phyloP scores from a whole-genome alignment of 2,329 filamentous ascomycete species.

The Leptographium flavum region DNA sequence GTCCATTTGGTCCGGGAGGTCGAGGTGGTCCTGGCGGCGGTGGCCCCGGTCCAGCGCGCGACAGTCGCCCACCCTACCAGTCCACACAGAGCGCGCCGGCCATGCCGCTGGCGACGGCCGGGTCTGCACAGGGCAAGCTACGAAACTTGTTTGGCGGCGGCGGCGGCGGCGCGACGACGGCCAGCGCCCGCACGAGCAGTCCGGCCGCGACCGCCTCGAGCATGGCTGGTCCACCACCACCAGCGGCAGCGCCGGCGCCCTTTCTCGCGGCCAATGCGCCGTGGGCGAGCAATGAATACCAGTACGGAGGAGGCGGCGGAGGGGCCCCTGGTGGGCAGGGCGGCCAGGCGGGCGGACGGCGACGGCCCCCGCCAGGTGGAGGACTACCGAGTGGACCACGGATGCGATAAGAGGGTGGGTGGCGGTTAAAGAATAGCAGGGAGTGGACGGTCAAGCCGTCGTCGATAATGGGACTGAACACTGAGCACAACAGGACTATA shows the following conservation, averaged over 20 bases:
- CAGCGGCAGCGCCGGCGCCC: constrained; percentile 19
- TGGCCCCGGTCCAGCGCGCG: too few relatives aligned
- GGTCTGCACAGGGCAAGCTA: constrained; percentile 65
- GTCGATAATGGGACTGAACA: too few relatives aligned
- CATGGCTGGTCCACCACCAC: too few relatives aligned
- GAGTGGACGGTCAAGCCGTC: background rate
- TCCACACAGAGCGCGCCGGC: constrained; percentile 22
- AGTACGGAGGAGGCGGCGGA: constrained; percentile 21
- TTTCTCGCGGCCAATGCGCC: constrained; percentile 32
- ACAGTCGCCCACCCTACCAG: too few relatives aligned
- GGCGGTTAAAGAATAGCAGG: too few relatives aligned
- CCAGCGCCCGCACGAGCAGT: constrained; percentile 20
- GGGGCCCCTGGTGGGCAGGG: constrained; percentile 20
- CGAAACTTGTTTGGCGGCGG: constrained; percentile 61
- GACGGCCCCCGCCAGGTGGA: constrained; percentile 13
- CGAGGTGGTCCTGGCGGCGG: background rate
- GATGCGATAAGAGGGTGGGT: constrained; percentile 27
- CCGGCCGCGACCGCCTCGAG: constrained; percentile 10
- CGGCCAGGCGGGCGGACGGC: constrained; percentile 21
- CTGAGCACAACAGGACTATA: too few relatives aligned
- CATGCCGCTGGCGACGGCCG: constrained; percentile 18
- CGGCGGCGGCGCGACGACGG: constrained; percentile 25
- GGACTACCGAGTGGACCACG: constrained; percentile 26
- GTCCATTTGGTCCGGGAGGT: constrained; percentile 10
- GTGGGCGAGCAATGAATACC: constrained; percentile 28